phyloP scores from a whole-genome alignment of 2,329 filamentous ascomycete genomes.

The Cladophialophora carrionii region DNA sequence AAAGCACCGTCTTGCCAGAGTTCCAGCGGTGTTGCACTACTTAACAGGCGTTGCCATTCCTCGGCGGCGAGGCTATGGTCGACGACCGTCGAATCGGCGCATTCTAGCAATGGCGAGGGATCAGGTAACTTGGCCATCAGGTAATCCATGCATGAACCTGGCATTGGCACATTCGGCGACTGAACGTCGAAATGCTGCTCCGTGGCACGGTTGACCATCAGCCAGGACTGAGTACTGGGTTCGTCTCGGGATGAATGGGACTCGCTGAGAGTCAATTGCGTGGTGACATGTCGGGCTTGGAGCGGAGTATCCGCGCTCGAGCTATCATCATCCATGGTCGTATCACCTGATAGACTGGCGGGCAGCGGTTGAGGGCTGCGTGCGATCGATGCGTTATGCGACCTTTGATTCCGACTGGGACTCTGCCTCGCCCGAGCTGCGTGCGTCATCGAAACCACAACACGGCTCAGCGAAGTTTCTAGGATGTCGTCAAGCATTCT shows the following conservation, averaged over 20 bases:
- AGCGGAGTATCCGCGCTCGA: neutral
- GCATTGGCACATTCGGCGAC: neutral
- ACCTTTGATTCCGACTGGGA: neutral
- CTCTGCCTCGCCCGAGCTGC: neutral
- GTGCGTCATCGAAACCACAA: neutral
- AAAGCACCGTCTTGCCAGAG: neutral
- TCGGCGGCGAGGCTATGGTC: neutral
- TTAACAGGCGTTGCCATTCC: neutral
- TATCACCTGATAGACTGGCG: neutral
- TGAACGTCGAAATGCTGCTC: neutral
- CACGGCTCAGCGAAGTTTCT: neutral
- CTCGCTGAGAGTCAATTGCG: neutral
- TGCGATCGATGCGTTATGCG: neutral
- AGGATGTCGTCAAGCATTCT: conserved; percentile 4
- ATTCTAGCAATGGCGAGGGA: neutral
- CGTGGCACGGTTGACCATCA: neutral
- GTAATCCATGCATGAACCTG: neutral
- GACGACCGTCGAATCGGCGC: neutral
- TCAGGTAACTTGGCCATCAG: neutral
- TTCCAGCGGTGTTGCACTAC: neutral
- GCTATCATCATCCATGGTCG: neutral
- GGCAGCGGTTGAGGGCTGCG: neutral
- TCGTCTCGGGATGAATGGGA: neutral
- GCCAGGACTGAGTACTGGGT: neutral
- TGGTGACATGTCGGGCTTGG: neutral